Base-by-base conservation (phyloP, 2,329 filamentous ascomycete species). In the Penicillium sp. region DNA sequence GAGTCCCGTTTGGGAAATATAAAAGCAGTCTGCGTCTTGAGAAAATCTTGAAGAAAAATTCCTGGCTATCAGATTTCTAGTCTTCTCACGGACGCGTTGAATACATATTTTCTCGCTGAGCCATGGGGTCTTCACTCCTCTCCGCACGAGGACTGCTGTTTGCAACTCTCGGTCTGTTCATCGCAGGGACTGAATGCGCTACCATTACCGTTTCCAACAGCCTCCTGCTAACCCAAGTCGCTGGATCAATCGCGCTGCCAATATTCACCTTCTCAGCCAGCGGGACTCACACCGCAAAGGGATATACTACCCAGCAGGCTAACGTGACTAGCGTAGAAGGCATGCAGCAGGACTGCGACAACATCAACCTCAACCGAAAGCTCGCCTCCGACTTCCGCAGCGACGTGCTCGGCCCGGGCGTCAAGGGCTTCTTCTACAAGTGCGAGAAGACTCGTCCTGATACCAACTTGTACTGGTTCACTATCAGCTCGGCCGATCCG, bases 401-500 rank as follows among this genome's bases (percentile, higher is more conserved):
- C 25, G 51, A 54, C 20, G 45, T 54, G 0, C 30, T 54, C 6
- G 48, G 51, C 1, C 18, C 44, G 2, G 48, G 50, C 1, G 35
- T 51, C 11, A 43, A 41, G 4, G 48, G 51, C 5, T 53, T 44
- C 39, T 54, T 54, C 38, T 54, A 51, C 34, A 54, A 53, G 35
- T 54, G 51, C 26, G 48, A 53, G 41, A 45, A 46, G n/a, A 42
- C 53, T 27, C 47, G 34, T 26, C 28, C 36, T 4, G 45, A 53
- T 16, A 54, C 51, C 36, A 53, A 54, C 28, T 35, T 45, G 16
- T 53, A 54, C 21, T 54, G 48, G 51, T 54, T 54, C 20, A 54
- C 51, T 20, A 47, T 54, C 31, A 51, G 48, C 34, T 47, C 50
- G 13, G 48, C 38, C 0, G 26, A 50, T 19, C 15, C 23, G 16